A percentile compares a stretch with the other conserved stretches of the same genome.
phyloP scores from a whole-genome alignment of 2,329 filamentous ascomycete genomes.

The Talaromyces sp. region DNA sequence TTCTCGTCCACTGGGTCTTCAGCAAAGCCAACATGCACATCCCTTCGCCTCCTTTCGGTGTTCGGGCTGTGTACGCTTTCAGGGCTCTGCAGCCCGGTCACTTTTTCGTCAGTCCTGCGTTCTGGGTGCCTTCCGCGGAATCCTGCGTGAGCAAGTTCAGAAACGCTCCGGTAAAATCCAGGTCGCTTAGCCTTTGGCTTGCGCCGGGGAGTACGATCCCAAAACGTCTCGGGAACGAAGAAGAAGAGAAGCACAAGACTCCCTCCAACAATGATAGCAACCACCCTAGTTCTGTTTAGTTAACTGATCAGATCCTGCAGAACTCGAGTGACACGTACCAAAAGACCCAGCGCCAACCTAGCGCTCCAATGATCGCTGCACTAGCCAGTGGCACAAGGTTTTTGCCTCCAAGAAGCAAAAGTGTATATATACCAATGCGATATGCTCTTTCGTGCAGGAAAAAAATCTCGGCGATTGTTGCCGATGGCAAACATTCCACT shows the following conservation, averaged over 20 bases:
- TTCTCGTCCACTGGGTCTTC: constrained; percentile 30
- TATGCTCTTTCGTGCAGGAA: constrained; percentile 93
- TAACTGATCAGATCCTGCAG: neutral
- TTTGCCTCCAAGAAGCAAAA: constrained; percentile 84
- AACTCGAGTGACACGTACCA: constrained; percentile 53
- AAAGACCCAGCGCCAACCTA: constrained; percentile 88
- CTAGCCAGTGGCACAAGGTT: constrained; percentile 85
- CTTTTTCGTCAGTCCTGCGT: constrained; percentile 13
- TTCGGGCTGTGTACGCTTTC: constrained; percentile 13
- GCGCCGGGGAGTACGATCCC: constrained; percentile 72
- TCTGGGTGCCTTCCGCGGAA: constrained; percentile 34
- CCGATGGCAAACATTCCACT: constrained; percentile 87
- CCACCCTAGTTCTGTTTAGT: constrained; percentile 57
- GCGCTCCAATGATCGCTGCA: constrained; percentile 72
- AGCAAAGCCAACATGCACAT: constrained; percentile 58
- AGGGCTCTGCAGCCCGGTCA: constrained; percentile 17
- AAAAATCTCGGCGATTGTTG: constrained; percentile 93
- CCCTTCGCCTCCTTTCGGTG: constrained; percentile 26
- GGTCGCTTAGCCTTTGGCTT: constrained; percentile 43
- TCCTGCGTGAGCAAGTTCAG: constrained; percentile 34
- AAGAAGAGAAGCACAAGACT: constrained; percentile 72
- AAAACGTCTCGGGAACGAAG: constrained; percentile 93
- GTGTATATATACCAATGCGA: constrained; percentile 86
- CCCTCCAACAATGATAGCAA: constrained; percentile 73
- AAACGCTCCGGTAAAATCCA: constrained; percentile 33